Percentiles rank a stretch among this genome's conserved stretches.
These are phyloP conservation scores for Guillardia theta DNA, from an alignment of 78 protist genomes.

Conservation along the genomic window DNA sequence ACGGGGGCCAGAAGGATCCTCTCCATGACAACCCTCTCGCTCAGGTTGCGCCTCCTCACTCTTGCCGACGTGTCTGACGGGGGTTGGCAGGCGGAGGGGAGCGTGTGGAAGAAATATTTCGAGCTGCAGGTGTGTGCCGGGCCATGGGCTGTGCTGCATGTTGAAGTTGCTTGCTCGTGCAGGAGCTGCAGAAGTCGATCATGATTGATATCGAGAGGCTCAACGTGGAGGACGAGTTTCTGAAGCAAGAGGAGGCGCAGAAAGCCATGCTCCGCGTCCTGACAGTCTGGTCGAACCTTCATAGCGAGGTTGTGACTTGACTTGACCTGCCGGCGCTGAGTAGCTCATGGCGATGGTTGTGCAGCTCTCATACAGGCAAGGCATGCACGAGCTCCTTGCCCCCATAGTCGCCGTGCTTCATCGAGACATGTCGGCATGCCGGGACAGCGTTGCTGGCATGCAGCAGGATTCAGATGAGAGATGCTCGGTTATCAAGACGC, in stretches of 20 bases:
- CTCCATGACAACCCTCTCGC: conserved; percentile 52
- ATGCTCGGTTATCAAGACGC: no score
- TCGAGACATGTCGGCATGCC: no score
- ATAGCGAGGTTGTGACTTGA: no score
- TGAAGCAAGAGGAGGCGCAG: conserved; percentile 4
- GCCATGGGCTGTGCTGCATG: not conserved
- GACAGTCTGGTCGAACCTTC: conserved; percentile 60
- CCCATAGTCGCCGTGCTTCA: conserved; percentile 59
- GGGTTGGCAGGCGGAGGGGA: not conserved
- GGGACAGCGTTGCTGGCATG: no score
- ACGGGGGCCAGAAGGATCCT: not conserved
- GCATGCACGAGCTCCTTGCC: conserved; percentile 81
- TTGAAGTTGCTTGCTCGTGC: not conserved
- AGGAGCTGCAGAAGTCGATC: conserved; percentile 64
- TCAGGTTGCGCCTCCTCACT: no score
- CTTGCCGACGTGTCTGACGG: no score
- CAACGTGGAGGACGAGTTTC: not conserved
- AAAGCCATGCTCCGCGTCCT: conserved; percentile 52
- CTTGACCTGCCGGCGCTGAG: no score
- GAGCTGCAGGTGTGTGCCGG: not conserved
- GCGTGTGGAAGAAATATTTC: conserved; percentile 65
- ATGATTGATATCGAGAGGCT: conserved; percentile 58
- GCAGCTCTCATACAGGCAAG: no score
- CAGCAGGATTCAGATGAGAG: no score
- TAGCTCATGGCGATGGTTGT: no score